A percentile compares a stretch with the other conserved stretches of the same genome.
Evolutionary conservation across 345 rosid genomes (phyloP).

Genomic region (Acer yangbiense): DNA sequence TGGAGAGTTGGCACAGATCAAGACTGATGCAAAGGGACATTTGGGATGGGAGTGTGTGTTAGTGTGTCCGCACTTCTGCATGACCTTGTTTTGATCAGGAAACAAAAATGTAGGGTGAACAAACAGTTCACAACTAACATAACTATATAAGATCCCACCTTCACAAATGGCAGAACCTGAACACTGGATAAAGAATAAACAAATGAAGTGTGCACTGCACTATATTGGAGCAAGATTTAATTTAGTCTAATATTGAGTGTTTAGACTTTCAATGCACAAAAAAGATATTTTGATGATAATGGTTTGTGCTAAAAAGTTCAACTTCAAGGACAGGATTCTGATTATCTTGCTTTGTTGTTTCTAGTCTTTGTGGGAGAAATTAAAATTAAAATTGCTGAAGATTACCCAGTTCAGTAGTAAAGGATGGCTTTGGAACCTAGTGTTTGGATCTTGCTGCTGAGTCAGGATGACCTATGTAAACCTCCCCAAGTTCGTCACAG

Average conservation of each 20-base stretch:
- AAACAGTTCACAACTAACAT: neutral
- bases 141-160: neutral
- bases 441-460: neutral
- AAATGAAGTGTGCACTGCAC: neutral
- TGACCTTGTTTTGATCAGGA: neutral
- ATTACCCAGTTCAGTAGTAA: neutral
- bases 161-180: constrained; percentile 2
- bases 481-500: neutral
- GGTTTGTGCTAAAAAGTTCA: neutral
- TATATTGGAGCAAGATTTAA: neutral
- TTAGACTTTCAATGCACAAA: constrained; percentile 2
- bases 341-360: constrained; percentile 4
- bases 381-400: neutral
- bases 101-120: neutral
- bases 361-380: neutral
- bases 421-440: neutral
- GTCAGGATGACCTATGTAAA: too few relatives aligned
- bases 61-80: neutral
- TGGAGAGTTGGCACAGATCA: neutral
- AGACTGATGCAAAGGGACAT: neutral
- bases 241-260: neutral
- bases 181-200: neutral
- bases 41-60: neutral
- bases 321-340: neutral
- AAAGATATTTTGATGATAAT: neutral